These are phyloP conservation scores for Staphylotrichum longicolle DNA, from an alignment of 495 filamentous ascomycete genomes.

Conservation along the genomic window DNA sequence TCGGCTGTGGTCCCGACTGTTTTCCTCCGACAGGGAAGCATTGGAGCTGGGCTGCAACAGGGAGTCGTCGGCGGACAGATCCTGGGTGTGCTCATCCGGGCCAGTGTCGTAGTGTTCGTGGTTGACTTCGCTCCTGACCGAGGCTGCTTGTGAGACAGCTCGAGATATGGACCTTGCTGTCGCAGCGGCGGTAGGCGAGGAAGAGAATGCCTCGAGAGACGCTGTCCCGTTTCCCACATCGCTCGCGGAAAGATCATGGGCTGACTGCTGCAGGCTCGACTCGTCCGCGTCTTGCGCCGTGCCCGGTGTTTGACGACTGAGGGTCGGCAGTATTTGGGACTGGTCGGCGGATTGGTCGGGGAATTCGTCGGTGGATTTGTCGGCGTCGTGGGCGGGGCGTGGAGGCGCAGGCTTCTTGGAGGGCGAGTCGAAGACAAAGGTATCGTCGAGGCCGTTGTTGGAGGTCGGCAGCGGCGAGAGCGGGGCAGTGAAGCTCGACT, in stretches of 20 bases:
- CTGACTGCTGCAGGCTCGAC: conserved; percentile 21
- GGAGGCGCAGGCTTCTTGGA: conserved; percentile 30
- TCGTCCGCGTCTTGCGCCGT: conserved; percentile 24
- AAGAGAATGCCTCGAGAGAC: conserved; percentile 58
- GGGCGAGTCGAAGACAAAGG: conserved; percentile 58
- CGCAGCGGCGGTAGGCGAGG: conserved; percentile 66
- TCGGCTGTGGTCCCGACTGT: conserved; percentile 36
- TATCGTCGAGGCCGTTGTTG: conserved; percentile 57
- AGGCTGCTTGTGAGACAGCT: conserved; percentile 47
- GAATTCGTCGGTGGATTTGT: conserved; percentile 10
- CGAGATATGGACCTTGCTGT: conserved; percentile 57
- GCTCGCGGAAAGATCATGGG: conserved; percentile 31
- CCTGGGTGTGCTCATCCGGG: conserved; percentile 13
- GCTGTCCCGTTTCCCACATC: conserved; percentile 51
- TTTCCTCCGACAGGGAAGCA: conserved; percentile 20
- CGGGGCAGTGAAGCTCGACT: conserved; percentile 76
- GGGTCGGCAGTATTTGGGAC: conserved; percentile 27
- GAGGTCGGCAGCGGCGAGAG: conserved; percentile 47
- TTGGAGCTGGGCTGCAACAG: conserved; percentile 26
- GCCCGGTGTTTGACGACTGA: conserved; percentile 24
- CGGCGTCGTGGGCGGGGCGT: conserved; percentile 12
- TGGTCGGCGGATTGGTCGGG: conserved; percentile 6
- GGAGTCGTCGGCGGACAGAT: conserved; percentile 18
- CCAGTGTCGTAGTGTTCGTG: conserved; percentile 10
- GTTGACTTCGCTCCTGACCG: conserved; percentile 13